Conservation (phyloP, 768 basidiomycete genomes). For the Plicaturopsis crispa region DNA sequence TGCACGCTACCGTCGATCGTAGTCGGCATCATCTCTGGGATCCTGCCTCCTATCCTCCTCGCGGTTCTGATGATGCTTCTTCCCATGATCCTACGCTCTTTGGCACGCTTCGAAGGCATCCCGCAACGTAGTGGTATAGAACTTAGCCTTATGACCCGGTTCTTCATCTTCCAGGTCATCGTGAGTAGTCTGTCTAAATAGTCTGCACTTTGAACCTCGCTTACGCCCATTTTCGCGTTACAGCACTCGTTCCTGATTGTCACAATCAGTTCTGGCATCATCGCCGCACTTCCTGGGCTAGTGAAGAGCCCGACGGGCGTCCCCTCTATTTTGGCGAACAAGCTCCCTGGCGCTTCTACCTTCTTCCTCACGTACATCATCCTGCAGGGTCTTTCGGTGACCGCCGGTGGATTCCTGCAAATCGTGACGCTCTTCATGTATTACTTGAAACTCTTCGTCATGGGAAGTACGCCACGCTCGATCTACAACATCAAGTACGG, state of each 20-base stretch:
- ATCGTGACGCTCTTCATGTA: constrained; percentile 72
- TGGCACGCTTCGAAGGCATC: constrained; percentile 88
- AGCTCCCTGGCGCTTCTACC: constrained; percentile 77
- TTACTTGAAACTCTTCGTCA: constrained; percentile 83
- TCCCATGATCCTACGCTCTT: constrained; percentile 4
- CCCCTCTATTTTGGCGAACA: constrained; percentile 63
- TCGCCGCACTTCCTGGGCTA: constrained; percentile 59
- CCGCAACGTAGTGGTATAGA: constrained; percentile 81
- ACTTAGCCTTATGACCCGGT: constrained; percentile 86
- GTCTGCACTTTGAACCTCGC: background rate
- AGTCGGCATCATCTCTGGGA: constrained; percentile 84
- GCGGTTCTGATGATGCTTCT: constrained; percentile 92
- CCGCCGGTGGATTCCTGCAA: constrained; percentile 75
- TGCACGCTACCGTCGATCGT: constrained; percentile 58
- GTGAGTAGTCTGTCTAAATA: constrained; percentile 45
- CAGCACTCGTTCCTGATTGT: constrained; percentile 94
- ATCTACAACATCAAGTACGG: constrained; percentile 80
- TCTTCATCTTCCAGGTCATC: constrained; percentile 86
- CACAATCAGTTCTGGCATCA: constrained; percentile 77
- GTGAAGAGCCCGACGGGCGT: constrained; percentile 61
- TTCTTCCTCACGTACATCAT: constrained; percentile 87
- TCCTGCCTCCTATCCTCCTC: constrained; percentile 80
- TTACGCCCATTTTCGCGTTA: constrained; percentile 2
- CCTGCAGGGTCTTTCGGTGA: constrained; percentile 73
- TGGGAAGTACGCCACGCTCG: constrained; percentile 87